Conservation (phyloP, 768 basidiomycete genomes). For the Kwoniella pini region DNA sequence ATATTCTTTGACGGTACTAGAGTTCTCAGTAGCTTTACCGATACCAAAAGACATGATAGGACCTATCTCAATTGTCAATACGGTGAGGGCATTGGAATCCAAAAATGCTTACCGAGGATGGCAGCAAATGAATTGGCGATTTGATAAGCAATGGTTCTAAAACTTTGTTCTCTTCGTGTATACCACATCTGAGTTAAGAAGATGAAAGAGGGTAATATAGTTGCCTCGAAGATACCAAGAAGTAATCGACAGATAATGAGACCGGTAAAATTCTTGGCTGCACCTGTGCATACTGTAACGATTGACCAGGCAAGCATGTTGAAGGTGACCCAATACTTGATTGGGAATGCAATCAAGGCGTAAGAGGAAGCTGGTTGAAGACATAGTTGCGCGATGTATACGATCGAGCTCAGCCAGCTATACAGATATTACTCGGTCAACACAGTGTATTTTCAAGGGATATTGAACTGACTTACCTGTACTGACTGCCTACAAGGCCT, state of each 20-base stretch:
- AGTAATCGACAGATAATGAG: conserved; percentile 33
- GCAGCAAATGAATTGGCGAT: conserved; percentile 29
- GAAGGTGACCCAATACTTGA: conserved; percentile 43
- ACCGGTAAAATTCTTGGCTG: conserved; percentile 38
- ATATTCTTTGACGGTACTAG: conserved; percentile 14
- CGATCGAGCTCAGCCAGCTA: neutral
- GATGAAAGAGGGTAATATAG: conserved; percentile 22
- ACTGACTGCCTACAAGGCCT: conserved; percentile 55
- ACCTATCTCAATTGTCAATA: neutral
- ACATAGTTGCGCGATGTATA: conserved; percentile 40
- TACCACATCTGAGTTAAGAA: conserved; percentile 28
- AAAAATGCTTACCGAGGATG: conserved; percentile 12
- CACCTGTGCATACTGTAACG: conserved; percentile 32
- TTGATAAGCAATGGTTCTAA: conserved; percentile 31
- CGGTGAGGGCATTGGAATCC: neutral
- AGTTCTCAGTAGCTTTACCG: conserved; percentile 8
- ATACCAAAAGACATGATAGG: conserved; percentile 22
- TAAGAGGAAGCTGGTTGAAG: conserved; percentile 42
- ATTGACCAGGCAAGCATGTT: conserved; percentile 44
- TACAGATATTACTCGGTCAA: neutral
- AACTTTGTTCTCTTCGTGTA: conserved; percentile 30
- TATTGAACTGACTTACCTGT: conserved; percentile 55
- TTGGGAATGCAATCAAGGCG: conserved; percentile 42
- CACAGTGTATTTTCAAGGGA: neutral
- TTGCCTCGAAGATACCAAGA: conserved; percentile 56